Evolutionary conservation across 2,329 filamentous ascomycete species (phyloP).

Genomic region (Pseudogymnoascus sp.): DNA sequence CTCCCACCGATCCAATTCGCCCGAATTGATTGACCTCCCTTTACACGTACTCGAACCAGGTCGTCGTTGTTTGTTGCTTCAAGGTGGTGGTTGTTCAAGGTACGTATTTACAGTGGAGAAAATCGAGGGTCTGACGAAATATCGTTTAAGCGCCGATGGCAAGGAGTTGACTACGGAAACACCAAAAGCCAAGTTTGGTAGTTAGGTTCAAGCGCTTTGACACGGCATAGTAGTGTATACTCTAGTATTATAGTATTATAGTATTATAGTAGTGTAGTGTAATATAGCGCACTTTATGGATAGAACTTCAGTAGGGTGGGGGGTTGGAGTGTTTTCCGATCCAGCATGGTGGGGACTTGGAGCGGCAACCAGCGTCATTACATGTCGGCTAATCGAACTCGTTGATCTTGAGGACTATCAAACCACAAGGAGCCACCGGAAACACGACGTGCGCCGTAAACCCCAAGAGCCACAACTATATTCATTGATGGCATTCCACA

Average conservation of each 20-base stretch:
- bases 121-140: not conserved
- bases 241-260: constrained; percentile 2
- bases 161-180: not conserved
- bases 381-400: not conserved
- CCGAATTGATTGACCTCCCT: not conserved
- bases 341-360: not conserved
- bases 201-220: not conserved
- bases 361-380: not conserved
- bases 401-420: not conserved
- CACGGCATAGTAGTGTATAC: not conserved
- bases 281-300: not conserved
- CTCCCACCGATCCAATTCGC: not conserved
- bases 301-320: not conserved
- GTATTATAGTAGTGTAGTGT: not conserved
- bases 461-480: not conserved
- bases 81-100: not conserved
- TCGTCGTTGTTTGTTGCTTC: constrained; percentile 1
- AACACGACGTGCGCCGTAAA: not conserved
- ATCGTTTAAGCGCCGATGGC: not conserved
- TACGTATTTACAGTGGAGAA: constrained; percentile 6
- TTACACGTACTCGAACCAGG: not conserved
- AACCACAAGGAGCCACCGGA: not conserved
- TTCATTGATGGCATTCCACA: not conserved
- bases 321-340: not conserved
- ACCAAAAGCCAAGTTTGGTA: not conserved